Evolutionary conservation across 805 yeast species (phyloP).

Genomic region (Schizosaccharomyces japonicus): DNA sequence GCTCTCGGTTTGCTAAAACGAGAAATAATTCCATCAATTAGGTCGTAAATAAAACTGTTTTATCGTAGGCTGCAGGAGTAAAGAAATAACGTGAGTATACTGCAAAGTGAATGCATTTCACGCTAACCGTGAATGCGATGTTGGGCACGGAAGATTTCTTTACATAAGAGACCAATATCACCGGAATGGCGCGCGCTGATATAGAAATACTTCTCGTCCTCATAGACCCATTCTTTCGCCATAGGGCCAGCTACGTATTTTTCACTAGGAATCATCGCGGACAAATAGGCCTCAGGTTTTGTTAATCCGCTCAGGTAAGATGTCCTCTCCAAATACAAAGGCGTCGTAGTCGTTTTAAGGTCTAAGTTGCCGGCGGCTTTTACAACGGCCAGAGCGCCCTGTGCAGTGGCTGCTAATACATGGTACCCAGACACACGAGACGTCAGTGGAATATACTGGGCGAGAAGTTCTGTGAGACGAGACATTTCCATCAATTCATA

Average conservation of each 20-base stretch:
- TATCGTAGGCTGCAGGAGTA: no score
- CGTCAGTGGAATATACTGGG: background rate
- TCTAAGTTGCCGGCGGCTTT: background rate
- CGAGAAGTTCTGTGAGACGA: background rate
- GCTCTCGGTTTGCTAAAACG: no score
- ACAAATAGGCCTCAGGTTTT: background rate
- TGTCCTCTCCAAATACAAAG: background rate
- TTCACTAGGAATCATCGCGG: background rate
- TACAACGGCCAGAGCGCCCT: background rate
- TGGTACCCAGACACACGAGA: background rate
- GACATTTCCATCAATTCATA: background rate
- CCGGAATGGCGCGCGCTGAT: background rate
- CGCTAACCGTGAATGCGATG: no score
- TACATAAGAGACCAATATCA: background rate
- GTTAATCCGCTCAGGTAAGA: background rate
- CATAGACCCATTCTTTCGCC: background rate
- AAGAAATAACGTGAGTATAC: no score
- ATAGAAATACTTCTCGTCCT: background rate
- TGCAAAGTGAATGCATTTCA: no score
- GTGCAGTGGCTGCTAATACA: background rate
- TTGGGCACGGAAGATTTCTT: no score
- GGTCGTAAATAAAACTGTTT: no score
- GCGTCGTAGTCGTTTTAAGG: background rate
- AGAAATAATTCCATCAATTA: no score
- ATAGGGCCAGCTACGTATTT: background rate